Base-by-base conservation (phyloP, 441 rosid genomes). In the Populus trichocarpa region DNA sequence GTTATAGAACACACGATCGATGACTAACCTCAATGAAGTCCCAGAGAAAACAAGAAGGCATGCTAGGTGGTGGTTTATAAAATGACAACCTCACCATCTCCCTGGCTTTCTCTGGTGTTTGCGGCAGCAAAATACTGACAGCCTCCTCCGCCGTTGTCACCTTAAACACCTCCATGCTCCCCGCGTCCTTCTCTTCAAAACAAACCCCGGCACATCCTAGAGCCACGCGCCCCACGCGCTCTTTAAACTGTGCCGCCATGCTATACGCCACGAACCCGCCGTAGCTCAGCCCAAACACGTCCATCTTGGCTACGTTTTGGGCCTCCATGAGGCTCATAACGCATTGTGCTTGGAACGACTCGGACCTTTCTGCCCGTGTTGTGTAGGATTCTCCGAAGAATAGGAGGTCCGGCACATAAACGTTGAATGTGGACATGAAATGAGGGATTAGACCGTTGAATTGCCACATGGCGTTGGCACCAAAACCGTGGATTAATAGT, bases 381-480 rank as follows among this genome's bases (percentile, higher is more conserved):
- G 97, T 91, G 89, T 83, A 81, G 71, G 97, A 93, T 5, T 90
- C 95, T 23, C 96, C 97, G 85, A 30, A 30, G n/a, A n/a, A n/a
- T n/a, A n/a, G n/a, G n/a, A 93, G 91, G 83, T 93, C 94, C 14
- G 97, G 97, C 1, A 90, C 90, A 86, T 87, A 91, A 78, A 93
- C 85, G 79, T 93, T 93, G 89, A 86, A 93, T 61, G 86, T 83
- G 81, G 93, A 53, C 30, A 80, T 79, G 28, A 89, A 80, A 0
- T 77, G 85, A 35, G 90, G 78, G 72, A 91, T 79, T 82, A 91
- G 85, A 67, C 79, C 75, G 40, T 73, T 80, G 90, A 92, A 91
- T 76, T 93, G 97, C 97, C 97, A 93, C 97, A 91, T 91, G 71
- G 97, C 95, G 84, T 93, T 91, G 80, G 96, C 97, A 16, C 97